Evolutionary conservation across 1,284 basidiomycete species (phyloP), one percentile per base, ranked within the genome.

Genomic region (Moesziomyces aphidis): DNA sequence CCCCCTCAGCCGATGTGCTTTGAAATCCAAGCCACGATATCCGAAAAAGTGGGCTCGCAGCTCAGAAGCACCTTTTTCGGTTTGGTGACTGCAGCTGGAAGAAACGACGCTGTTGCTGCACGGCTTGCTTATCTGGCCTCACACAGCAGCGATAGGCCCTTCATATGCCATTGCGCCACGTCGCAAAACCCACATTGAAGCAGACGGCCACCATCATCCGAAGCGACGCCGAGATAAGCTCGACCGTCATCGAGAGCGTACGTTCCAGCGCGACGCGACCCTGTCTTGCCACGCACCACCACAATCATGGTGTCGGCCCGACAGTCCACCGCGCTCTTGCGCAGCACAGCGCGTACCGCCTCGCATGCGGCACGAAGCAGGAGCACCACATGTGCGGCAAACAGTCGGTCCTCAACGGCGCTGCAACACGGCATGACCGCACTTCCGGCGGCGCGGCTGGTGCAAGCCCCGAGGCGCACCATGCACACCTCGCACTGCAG

Each of bases 301-400:
- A 34, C 28, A 4, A 34, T 10, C 39, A 62, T 68, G 66, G 56
- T 58, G 51, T 39, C 60, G 6, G 23, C 48, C 15, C 50, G 49
- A 10, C 49, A 61, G n/a, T 52, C 66, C 19, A 28, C 60, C 11
- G 36, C 34, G 28, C 48, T 68, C 15, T 28, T 69, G 52, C 60
- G 60, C 44, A 47, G 45, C 51, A 59, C 60, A 15, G 60, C 52
- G 48, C 31, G 61, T 17, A 39, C 52, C 43, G 53, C 57, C 0
- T n/a, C 50, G 0, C 51, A 24, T 8, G n/a, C 53, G 44, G 39
- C 50, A 19, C 49, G 36, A 48, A 44, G 48, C 15, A 24, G 26
- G 4, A 39, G 26, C 13, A 6, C 24, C 39, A 5, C 13, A 15
- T 19, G 3, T 6, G 39, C 19, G 13, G 39, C 39, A 42, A 19